Percentiles rank a stretch among this genome's conserved stretches.
These are phyloP conservation scores for Moesziomyces globuligerus DNA, from an alignment of 1,284 basidiomycete species.

Conservation along the genomic window DNA sequence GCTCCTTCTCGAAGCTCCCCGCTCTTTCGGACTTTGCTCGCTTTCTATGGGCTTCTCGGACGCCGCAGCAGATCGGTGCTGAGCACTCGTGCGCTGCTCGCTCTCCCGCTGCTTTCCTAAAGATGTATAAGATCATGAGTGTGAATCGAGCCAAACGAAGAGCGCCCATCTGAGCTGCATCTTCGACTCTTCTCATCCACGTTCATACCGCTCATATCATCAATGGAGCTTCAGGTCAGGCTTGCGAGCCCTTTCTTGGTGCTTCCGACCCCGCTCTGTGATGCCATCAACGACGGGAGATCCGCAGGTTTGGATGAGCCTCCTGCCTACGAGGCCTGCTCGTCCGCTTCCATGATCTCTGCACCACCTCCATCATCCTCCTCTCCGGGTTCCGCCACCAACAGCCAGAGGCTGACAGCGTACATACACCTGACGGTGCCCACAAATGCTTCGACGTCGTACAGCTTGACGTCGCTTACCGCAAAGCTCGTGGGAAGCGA, in stretches of 20 bases:
- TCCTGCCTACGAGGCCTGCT: conserved; percentile 1
- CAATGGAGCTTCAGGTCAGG: conserved; percentile 3
- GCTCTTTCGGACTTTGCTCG: no score
- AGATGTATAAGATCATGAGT: no score
- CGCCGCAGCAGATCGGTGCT: no score
- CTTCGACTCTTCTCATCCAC: neutral
- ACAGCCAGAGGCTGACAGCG: conserved; percentile 2
- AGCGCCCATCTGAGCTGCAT: no score
- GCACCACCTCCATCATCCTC: neutral
- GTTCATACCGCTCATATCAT: neutral
- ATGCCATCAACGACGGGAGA: neutral
- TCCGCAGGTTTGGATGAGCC: neutral
- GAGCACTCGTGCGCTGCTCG: no score
- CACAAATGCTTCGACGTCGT: neutral
- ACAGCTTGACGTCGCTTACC: conserved; percentile 5
- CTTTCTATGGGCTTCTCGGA: no score
- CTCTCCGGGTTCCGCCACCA: no score
- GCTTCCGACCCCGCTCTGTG: neutral
- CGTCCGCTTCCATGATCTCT: neutral
- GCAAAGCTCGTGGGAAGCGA: conserved; percentile 10
- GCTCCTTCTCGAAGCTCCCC: no score
- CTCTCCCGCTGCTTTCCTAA: no score
- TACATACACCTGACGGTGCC: conserved; percentile 6
- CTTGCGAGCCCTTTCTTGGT: conserved; percentile 1
- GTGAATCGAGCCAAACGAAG: no score